phyloP scores from a whole-genome alignment of 345 rosid genomes.

The Sisymbrium irio region DNA sequence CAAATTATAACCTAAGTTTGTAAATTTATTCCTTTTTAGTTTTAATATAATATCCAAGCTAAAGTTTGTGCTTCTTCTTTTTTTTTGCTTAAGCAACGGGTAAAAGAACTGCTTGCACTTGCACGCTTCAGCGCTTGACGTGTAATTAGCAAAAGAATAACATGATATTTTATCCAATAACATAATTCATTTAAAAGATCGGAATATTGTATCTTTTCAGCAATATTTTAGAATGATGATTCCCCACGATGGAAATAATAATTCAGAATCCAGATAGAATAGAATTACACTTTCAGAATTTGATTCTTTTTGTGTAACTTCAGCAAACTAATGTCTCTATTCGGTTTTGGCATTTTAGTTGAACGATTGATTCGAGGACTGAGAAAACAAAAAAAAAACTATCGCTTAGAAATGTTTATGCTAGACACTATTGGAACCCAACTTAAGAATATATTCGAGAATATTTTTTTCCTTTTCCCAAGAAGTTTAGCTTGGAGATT shows the following conservation, averaged over 20 bases:
- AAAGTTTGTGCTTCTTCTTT: background rate
- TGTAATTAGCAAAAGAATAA: background rate
- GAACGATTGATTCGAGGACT: too few species aligned
- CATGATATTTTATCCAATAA: too few species aligned
- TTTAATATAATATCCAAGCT: background rate
- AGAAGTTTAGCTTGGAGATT: too few species aligned
- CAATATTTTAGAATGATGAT: background rate
- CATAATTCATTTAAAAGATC: background rate
- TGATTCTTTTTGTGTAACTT: background rate
- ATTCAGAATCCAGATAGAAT: background rate
- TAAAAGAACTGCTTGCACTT: slow-evolving; percentile 10
- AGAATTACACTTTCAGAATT: background rate
- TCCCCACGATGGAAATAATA: background rate
- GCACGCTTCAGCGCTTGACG: background rate
- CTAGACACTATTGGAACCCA: too few species aligned
- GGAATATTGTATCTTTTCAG: background rate
- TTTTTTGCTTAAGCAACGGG: background rate
- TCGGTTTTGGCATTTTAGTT: too few species aligned
- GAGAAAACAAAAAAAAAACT: too few species aligned
- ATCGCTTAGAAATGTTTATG: too few species aligned
- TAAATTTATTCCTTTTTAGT: slow-evolving; percentile 11
- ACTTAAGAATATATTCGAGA: too few species aligned
- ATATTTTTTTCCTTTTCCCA: too few species aligned
- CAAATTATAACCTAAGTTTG: slow-evolving; percentile 19
- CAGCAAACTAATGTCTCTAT: too few species aligned